phyloP scores from a whole-genome alignment of 1,139 yeast genomes.

The Kurtzmaniella quercitrusa region DNA sequence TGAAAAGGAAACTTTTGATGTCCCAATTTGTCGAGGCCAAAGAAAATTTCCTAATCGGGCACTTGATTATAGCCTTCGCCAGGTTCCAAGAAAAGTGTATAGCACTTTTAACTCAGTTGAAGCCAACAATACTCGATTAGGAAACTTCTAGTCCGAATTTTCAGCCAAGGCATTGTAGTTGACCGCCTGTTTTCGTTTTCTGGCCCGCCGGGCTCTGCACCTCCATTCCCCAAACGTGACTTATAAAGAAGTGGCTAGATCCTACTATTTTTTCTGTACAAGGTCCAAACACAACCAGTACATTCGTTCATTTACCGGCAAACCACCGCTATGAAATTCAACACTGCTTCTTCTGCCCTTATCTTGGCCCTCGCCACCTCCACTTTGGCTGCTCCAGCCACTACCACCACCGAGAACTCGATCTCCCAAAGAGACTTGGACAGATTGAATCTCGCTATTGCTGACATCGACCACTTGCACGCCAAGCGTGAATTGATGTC shows the following conservation, averaged over 20 bases:
- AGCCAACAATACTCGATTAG: not conserved
- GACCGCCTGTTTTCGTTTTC: not conserved
- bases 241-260: not conserved
- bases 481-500: slow-evolving; percentile 28
- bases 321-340: slow-evolving; percentile 20
- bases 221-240: not conserved
- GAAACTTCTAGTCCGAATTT: not conserved
- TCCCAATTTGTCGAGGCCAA: not conserved
- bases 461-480: slow-evolving; percentile 23
- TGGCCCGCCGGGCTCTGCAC: not conserved
- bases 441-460: slow-evolving; percentile 24
- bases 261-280: not conserved
- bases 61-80: not conserved
- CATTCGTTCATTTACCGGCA: not conserved
- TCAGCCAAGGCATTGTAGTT: not conserved
- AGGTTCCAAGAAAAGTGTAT: not conserved
- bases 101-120: not conserved
- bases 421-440: slow-evolving; percentile 32
- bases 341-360: slow-evolving; percentile 27
- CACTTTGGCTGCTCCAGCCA: slow-evolving; percentile 34
- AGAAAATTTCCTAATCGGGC: not conserved
- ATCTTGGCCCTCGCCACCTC: slow-evolving; percentile 29
- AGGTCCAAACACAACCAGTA: not conserved
- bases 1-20: not conserved
- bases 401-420: slow-evolving; percentile 12